Conservation (phyloP, 139 green algal genomes). For the Parachlorella kessleri region DNA sequence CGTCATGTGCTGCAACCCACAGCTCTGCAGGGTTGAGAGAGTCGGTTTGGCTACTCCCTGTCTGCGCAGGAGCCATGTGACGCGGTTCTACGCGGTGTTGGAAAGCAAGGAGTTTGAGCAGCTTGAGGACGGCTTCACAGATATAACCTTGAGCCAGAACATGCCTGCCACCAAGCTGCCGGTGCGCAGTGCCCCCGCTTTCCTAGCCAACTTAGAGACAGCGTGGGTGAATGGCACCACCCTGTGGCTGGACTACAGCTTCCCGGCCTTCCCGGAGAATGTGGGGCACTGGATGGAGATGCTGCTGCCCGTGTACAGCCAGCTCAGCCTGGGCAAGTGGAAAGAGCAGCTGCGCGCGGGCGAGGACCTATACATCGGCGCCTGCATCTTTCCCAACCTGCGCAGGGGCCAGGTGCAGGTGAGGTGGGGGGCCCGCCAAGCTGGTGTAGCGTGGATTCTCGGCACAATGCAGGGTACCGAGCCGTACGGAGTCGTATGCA, state of each 20-base stretch:
- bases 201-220: conserved; percentile 25
- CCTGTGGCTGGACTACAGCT: conserved; percentile 74
- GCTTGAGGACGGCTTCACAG: conserved; percentile 1
- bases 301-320: conserved; percentile 60
- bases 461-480: no score
- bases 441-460: no score
- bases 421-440: no score
- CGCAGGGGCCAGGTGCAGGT: conserved; percentile 20
- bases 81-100: conserved; percentile 23
- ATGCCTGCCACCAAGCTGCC: conserved; percentile 19
- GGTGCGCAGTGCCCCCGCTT: background rate
- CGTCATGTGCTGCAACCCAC: no score
- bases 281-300: conserved; percentile 81
- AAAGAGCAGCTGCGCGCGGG: background rate
- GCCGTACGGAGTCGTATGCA: no score
- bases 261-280: conserved; percentile 69
- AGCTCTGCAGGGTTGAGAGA: no score
- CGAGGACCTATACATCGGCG: background rate
- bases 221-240: conserved; percentile 59
- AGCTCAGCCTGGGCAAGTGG: conserved; percentile 42
- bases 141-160: conserved; percentile 26
- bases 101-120: background rate
- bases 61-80: conserved; percentile 18
- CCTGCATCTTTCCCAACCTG: conserved; percentile 39
- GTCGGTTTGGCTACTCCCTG: background rate